These are phyloP conservation scores for Podospora sp. DNA, from an alignment of 495 filamentous ascomycete species.

Conservation along the genomic window DNA sequence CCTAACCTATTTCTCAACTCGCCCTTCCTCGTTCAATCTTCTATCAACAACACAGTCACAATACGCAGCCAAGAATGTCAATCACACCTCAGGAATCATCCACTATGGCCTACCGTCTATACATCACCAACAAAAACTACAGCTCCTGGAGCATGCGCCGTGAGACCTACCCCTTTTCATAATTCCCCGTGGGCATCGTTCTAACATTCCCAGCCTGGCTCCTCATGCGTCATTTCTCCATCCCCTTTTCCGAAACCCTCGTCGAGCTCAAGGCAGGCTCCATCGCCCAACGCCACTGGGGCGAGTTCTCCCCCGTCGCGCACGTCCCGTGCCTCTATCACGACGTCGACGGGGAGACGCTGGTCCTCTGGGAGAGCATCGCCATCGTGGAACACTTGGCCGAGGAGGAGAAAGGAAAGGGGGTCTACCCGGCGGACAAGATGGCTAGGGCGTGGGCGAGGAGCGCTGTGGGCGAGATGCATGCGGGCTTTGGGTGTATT, in stretches of 20 bases:
- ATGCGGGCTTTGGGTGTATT: constrained; percentile 52
- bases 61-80: not conserved
- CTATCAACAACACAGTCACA: not conserved
- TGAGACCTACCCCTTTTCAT: not conserved
- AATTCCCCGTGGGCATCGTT: not conserved
- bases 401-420: constrained; percentile 46
- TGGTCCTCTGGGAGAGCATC: constrained; percentile 53
- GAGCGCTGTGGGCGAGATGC: constrained; percentile 57
- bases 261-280: constrained; percentile 22
- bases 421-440: constrained; percentile 50
- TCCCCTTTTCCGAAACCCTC: constrained; percentile 36
- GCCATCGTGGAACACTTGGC: constrained; percentile 59
- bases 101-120: constrained; percentile 33
- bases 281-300: constrained; percentile 29
- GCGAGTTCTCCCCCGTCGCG: constrained; percentile 35
- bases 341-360: not conserved
- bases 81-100: not conserved
- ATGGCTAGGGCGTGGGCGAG: constrained; percentile 53
- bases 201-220: constrained; percentile 27
- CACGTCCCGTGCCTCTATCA: constrained; percentile 40
- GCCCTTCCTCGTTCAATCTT: not conserved
- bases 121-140: constrained; percentile 42
- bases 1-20: not conserved
- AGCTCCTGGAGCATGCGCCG: constrained; percentile 40
- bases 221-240: constrained; percentile 32